These are phyloP conservation scores for Plantago coronopus DNA, from an alignment of 305 asterid genomes.

Conservation along the genomic window DNA sequence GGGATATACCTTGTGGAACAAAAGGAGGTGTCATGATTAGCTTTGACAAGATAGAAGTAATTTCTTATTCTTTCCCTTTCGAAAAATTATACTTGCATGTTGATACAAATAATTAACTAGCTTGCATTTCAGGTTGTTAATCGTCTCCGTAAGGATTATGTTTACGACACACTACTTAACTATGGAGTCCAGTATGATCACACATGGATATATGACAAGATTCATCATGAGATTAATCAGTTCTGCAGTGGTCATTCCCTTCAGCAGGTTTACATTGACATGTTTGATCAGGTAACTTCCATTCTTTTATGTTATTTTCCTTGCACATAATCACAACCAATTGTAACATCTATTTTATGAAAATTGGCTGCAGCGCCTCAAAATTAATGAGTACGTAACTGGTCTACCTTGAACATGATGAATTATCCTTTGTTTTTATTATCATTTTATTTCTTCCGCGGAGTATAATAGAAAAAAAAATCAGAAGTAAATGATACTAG, in stretches of 20 bases:
- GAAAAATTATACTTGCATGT: constrained; percentile 9
- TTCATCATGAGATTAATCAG: constrained; percentile 99
- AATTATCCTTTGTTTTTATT: neutral
- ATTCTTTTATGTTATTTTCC: neutral
- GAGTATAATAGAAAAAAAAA: too few relatives aligned
- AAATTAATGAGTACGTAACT: neutral
- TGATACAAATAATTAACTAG: constrained; percentile 15
- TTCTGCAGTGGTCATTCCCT: constrained; percentile 93
- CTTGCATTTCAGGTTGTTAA: constrained; percentile 75
- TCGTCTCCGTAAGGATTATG: constrained; percentile 83
- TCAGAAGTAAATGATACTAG: too few relatives aligned
- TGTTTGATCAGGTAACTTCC: constrained; percentile 87
- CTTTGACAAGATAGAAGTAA: constrained; percentile 94
- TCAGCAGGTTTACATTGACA: constrained; percentile 97
- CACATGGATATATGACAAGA: constrained; percentile 99
- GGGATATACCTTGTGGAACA: constrained; percentile 98
- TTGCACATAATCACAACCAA: neutral
- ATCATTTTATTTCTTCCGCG: neutral
- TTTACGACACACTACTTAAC: constrained; percentile 69
- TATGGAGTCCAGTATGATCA: constrained; percentile 92
- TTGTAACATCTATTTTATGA: neutral
- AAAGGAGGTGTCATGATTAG: constrained; percentile 97
- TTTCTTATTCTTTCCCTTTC: constrained; percentile 19
- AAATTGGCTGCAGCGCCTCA: too few relatives aligned
- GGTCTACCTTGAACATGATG: neutral